Base-by-base conservation (phyloP, 306 rosid genomes). In the Pachyrhizus erosus region DNA sequence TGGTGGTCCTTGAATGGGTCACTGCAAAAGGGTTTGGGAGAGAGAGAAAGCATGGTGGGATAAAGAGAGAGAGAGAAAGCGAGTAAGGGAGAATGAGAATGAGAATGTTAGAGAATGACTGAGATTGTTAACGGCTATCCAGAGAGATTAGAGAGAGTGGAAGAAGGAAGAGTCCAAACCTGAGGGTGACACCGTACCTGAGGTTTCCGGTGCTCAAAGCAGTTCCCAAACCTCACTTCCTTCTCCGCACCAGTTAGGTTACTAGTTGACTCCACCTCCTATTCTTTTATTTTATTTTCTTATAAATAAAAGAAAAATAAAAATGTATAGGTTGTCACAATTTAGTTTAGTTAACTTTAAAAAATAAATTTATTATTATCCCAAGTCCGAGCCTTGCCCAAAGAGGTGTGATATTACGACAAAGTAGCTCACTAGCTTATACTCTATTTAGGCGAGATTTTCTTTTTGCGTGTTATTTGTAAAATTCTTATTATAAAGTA, bases 171-270 rank as follows among this genome's bases (percentile, higher is more conserved):
- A 70, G 62, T 79, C 90, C 97, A 75, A 77, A 87, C 89, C 92
- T 82, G 76, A 84, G 91, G 73, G 3, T 77, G 71, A 77, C 39
- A 64, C 88, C 92, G 62, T 75, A 84, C 87, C 88, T 79, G 80
- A 84, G 90, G 84, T 75, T 84, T 73, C 82, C 61, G 86, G 31
- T 1, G 55, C 69, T 77, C 73, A 29, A 80, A 87, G 68, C 85
- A 42, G 81, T 51, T 52, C 42, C 94, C 96, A 85, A 91, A 77
- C 94, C 97, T 89, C 80, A 64, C 54, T 74, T 85, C 85, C 68
- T 48, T 1, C 78, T 84, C 88, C 89, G 76, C 87, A 82, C 87
- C 86, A 77, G 68, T 67, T 61, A 7, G 17, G 51, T 45, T 45
- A 42, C 48, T 45, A 11, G 13, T 83, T 76, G 45, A 83, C 68